Base-by-base conservation (phyloP, 2,329 filamentous ascomycete genomes). In the Apiospora aurea region DNA sequence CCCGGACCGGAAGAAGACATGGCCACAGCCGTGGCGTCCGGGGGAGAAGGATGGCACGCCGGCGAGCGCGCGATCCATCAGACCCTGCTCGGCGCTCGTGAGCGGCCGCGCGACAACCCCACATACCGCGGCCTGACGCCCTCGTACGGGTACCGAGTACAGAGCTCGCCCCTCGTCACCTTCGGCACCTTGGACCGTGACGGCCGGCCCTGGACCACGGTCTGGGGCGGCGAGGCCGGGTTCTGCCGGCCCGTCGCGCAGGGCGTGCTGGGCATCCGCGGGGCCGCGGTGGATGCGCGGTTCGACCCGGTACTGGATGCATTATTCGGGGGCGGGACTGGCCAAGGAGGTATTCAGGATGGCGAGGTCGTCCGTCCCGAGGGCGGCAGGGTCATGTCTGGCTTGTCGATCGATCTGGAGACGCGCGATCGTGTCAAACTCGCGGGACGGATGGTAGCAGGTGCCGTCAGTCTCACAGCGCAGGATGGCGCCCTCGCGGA, bases 161-260 rank as follows among this genome's bases (percentile, higher is more conserved):
- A 87, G 69, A 82, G 83, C 21, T 91, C 90, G 0, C 90, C 93
- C 0, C 84, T 96, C 10, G 84, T 96, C 18, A 93, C 93, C 0
- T 82, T 97, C 24, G 94, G 94, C 0, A 89, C 93, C 0, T 82
- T 95, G 1, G 94, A 96, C 77, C 80, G 82, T 2, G 77, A 90
- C 26, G 87, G 87, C 2, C 84, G 89, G 26, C 93, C 93, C 1
- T 97, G 94, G 94, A 92, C 92, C 21, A 92, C 92, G 0, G 74
- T 97, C 10, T 93, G 92, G 90, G 93, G 93, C n/a, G 94, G 94
- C 21, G 85, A 91, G 72, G 81, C 87, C 0, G 93, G 92, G 0
- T 93, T 96, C 75, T 89, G 90, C 0, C 85, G 87, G 67, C 87
- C 89, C 0, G 82, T 95, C 0, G 90, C 89, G 1, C 84, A 88